phyloP scores from a whole-genome alignment of 2,329 filamentous ascomycete species.

The Penicillium sp. region DNA sequence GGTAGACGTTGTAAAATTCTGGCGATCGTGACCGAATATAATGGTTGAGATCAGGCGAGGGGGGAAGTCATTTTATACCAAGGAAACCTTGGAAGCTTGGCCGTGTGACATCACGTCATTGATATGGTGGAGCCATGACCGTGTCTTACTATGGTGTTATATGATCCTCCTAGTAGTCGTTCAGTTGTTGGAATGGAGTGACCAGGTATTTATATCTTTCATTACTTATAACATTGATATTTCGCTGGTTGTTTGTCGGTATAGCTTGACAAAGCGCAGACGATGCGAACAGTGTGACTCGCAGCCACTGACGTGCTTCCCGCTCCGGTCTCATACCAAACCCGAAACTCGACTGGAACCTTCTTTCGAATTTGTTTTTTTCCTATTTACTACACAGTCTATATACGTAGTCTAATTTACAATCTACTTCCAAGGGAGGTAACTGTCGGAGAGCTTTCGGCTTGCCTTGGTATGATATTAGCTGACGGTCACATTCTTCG shows the following conservation, averaged over 20 bases:
- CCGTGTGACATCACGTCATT: constrained; percentile 37
- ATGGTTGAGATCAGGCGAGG: not conserved
- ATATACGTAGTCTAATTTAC: not conserved
- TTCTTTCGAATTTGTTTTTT: not conserved
- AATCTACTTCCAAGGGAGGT: not conserved
- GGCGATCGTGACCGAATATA: constrained; percentile 1
- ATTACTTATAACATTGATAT: no score
- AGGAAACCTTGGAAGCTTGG: constrained; percentile 18
- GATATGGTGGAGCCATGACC: constrained; percentile 19
- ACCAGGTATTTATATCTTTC: not conserved
- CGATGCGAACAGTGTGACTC: not conserved
- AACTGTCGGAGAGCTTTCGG: not conserved
- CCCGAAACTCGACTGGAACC: not conserved
- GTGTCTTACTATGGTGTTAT: not conserved
- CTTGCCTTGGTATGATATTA: not conserved
- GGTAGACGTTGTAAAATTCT: not conserved
- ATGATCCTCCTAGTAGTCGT: not conserved
- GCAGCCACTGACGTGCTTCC: constrained; percentile 15
- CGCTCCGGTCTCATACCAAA: not conserved
- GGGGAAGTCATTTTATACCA: constrained; percentile 24
- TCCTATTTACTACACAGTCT: not conserved
- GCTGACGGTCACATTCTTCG: not conserved
- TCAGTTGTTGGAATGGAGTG: not conserved
- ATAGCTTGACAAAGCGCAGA: not conserved
- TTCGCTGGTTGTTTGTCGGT: not conserved